Conservation (phyloP, 495 filamentous ascomycete species). For the Aspergillus olivimuriae region DNA sequence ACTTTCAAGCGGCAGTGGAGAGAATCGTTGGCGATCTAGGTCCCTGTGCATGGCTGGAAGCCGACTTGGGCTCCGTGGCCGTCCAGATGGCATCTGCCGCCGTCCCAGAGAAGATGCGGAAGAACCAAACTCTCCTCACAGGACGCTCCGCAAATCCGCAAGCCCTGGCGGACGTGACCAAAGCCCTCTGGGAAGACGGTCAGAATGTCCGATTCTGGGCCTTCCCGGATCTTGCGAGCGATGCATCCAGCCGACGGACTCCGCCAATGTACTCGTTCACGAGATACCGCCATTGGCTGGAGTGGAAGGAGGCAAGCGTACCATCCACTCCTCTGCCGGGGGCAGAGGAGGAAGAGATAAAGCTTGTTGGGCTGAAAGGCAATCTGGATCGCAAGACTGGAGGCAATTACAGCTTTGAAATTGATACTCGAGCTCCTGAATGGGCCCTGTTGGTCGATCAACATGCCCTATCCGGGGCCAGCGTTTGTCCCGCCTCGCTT, state of each 20-base stretch:
- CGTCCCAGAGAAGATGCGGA: not conserved
- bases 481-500: not conserved
- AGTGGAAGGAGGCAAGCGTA: not conserved
- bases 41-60: not conserved
- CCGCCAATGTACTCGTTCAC: not conserved
- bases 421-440: not conserved
- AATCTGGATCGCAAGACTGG: not conserved
- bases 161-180: not conserved
- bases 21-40: not conserved
- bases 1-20: not conserved
- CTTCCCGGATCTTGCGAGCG: not conserved
- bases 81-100: not conserved
- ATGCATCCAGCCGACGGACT: not conserved
- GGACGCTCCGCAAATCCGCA: not conserved
- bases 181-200: not conserved
- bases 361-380: not conserved
- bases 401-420: not conserved
- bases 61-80: not conserved
- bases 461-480: not conserved
- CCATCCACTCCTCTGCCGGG: not conserved
- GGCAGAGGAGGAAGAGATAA: not conserved
- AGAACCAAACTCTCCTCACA: not conserved
- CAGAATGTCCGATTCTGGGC: not conserved
- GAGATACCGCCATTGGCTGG: not conserved
- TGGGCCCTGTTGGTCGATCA: not conserved